Percentiles rank a stretch among this genome's conserved stretches.
These are phyloP conservation scores for Morella rubra DNA, from an alignment of 306 rosid genomes.

Conservation along the genomic window DNA sequence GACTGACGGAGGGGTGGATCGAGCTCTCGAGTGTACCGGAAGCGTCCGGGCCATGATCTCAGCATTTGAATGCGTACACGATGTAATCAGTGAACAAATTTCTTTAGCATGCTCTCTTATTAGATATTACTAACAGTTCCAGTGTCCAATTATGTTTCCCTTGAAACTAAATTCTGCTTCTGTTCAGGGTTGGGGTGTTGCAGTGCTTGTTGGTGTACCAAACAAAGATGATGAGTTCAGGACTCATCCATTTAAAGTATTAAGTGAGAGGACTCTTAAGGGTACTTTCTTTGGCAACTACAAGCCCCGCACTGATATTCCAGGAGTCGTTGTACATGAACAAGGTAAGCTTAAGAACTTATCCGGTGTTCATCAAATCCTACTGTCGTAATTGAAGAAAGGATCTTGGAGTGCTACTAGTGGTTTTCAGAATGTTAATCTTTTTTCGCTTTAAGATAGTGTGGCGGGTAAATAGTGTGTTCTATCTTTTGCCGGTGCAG, in stretches of 20 bases:
- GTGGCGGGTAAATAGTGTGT: too few relatives aligned
- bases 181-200: constrained; percentile 90
- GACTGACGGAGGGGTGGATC: constrained; percentile 91
- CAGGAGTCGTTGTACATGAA: constrained; percentile 73
- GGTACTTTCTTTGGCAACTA: constrained; percentile 93
- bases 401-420: background rate
- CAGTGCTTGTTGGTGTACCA: constrained; percentile 94
- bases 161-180: background rate
- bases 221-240: constrained; percentile 79
- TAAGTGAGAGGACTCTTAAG: constrained; percentile 84
- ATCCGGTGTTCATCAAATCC: background rate
- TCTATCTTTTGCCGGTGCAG: background rate
- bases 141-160: background rate
- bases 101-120: background rate
- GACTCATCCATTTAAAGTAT: constrained; percentile 70
- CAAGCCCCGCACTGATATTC: constrained; percentile 80
- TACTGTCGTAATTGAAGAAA: background rate
- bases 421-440: background rate
- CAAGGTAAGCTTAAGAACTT: constrained; percentile 31
- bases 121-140: too few relatives aligned
- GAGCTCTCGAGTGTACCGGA: constrained; percentile 84
- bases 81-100: constrained; percentile 39
- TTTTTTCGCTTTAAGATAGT: background rate
- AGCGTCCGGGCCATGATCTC: constrained; percentile 89
- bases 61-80: constrained; percentile 91